Evolutionary conservation across 2,329 filamentous ascomycete species (phyloP).

Genomic region (Penicillium sp.): DNA sequence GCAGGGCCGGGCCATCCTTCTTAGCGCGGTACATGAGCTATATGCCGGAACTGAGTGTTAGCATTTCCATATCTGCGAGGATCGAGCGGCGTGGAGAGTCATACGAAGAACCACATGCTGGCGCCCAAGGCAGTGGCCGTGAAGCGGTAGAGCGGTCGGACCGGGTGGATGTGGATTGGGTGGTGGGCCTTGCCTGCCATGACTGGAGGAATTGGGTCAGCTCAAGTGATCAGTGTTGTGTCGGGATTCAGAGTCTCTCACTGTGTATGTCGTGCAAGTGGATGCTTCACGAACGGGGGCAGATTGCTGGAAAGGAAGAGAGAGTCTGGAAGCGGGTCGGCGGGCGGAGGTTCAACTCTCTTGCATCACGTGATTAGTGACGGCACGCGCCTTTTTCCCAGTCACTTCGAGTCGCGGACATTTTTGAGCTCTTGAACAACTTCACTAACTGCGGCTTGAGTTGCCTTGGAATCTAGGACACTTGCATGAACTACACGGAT

Average conservation of each 20-base stretch:
- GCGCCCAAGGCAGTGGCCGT: conserved; percentile 84
- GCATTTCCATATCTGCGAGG: conserved; percentile 6
- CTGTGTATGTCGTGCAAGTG: conserved; percentile 16
- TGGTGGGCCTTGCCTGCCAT: conserved; percentile 44
- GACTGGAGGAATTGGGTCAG: conserved; percentile 21
- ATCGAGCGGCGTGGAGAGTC: conserved; percentile 5
- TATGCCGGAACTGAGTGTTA: conserved; percentile 18
- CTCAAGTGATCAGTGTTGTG: neutral
- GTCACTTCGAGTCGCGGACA: neutral
- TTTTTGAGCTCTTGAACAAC: neutral
- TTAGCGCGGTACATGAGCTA: conserved; percentile 95
- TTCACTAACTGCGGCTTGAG: neutral
- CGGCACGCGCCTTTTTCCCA: conserved; percentile 14
- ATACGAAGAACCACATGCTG: conserved; percentile 99
- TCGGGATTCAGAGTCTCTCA: conserved; percentile 5
- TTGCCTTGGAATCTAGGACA: neutral
- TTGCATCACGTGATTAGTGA: conserved; percentile 19
- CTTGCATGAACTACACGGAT: neutral
- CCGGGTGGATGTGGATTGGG: conserved; percentile 58
- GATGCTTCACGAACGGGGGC: conserved; percentile 13
- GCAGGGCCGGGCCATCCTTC: conserved; percentile 86
- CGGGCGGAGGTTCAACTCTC: conserved; percentile 11
- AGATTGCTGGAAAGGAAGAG: conserved; percentile 6
- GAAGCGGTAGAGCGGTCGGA: conserved; percentile 75
- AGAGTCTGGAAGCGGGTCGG: conserved; percentile 3